Base-by-base conservation (phyloP, 495 filamentous ascomycete genomes). In the Aspergillus ostianus region DNA sequence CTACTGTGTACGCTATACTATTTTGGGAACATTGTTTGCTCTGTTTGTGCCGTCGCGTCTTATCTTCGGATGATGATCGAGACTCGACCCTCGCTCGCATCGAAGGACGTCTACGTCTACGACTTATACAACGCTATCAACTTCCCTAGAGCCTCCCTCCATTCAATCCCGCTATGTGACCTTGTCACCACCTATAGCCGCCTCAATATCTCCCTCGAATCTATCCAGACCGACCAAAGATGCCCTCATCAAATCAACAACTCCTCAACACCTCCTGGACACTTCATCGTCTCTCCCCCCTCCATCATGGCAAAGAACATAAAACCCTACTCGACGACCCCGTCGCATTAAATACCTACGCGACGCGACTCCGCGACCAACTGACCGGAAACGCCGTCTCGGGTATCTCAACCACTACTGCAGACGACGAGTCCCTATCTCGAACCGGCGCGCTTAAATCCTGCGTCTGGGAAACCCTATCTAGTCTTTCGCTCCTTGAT, bases 181-280 rank as follows among this genome's bases (percentile, higher is more conserved):
- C 30, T 32, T 32, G 30, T 6, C 6, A 32, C 8, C 30, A 32
- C 6, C 6, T 1, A 32, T 32, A 3, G 10, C 10, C 30, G 10
- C 30, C 6, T 12, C 30, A 1, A 8, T 7, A 8, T 8, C 30
- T 32, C 30, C 30, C 6, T 32, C 30, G 3, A 7, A 4, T 12
- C 30, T 7, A 32, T 32, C 30, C 30, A 4, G 4, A 32, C 10
- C 10, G 6, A 32, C 6, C 10, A 32, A 32, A 32, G 4, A 75
- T 78, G 73, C 67, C 67, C 36, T 57, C 57, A 57, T 54, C 64
- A 52, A 67, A 51, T n/a, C 53, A 55, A n/a, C 69, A 74, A 26
- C 73, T 86, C 30, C 79, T 84, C 55, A 80, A 82, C 53, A 80
- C 80, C 1, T 83, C 80, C 9, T 86, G 81, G 74, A 80, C 77